Percentiles rank a stretch among this genome's conserved stretches.
Evolutionary conservation across 2,329 filamentous ascomycete species (phyloP).

Genomic region (Aureobasidium mangrovei): DNA sequence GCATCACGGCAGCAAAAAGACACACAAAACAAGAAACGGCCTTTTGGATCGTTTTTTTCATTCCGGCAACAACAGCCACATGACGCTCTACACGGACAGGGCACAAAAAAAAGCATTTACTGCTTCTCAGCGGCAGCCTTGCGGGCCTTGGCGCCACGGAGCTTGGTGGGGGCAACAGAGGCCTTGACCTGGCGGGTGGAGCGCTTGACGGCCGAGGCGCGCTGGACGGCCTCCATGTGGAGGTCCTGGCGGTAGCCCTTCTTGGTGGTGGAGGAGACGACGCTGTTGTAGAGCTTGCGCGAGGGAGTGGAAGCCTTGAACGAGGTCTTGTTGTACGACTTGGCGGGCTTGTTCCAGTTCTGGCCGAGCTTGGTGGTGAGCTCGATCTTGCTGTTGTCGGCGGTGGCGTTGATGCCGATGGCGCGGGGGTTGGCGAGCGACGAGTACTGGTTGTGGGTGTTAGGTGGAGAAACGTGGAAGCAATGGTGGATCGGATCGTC

Average conservation of each 20-base stretch:
- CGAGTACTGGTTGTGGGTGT: slow-evolving; percentile 55
- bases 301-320: slow-evolving; percentile 64
- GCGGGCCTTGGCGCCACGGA: slow-evolving; percentile 69
- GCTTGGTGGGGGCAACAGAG: slow-evolving; percentile 57
- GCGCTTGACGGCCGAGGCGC: slow-evolving; percentile 66
- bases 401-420: slow-evolving; percentile 61
- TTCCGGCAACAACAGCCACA: neutral
- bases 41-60: slow-evolving; percentile 12
- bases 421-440: slow-evolving; percentile 84
- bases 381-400: slow-evolving; percentile 69
- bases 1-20: neutral
- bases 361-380: slow-evolving; percentile 78
- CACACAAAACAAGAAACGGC: neutral
- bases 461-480: neutral
- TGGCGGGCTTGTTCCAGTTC: slow-evolving; percentile 63
- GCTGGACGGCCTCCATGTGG: slow-evolving; percentile 61
- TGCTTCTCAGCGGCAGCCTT: slow-evolving; percentile 42
- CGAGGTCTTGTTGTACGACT: slow-evolving; percentile 54
- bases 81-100: neutral
- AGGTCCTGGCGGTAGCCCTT: slow-evolving; percentile 62
- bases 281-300: slow-evolving; percentile 82
- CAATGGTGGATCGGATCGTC: slow-evolving; percentile 3
- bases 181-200: slow-evolving; percentile 74
- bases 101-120: neutral
- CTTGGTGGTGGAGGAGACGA: slow-evolving; percentile 77